A percentile compares a stretch with the other conserved stretches of the same genome.
Evolutionary conservation across 441 rosid genomes (phyloP).

Genomic region (Pelargonium fulgidum): DNA sequence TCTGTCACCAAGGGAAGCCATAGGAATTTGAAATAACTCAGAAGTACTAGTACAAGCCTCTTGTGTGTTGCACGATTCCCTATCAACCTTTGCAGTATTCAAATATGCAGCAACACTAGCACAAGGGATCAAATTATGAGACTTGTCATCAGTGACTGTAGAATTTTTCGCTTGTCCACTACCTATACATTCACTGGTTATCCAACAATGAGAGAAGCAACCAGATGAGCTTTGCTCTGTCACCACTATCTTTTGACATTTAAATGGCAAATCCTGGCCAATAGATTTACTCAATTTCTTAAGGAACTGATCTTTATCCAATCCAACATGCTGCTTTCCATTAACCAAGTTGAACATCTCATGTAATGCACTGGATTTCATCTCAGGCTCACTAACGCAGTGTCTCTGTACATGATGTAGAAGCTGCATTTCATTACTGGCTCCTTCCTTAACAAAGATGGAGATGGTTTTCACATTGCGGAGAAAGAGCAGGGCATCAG

Average conservation of each 20-base stretch:
- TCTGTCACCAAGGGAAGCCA: conserved; percentile 38
- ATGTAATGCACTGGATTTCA: conserved; percentile 41
- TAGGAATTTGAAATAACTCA: conserved; percentile 52
- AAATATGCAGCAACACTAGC: conserved; percentile 92
- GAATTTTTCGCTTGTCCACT: conserved; percentile 36
- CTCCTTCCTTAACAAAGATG: conserved; percentile 79
- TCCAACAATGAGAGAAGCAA: conserved; percentile 73
- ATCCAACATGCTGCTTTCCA: conserved; percentile 51
- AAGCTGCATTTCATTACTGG: conserved; percentile 71
- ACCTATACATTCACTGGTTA: conserved; percentile 83
- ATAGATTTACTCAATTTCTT: conserved; percentile 59
- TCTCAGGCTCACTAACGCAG: conserved; percentile 45
- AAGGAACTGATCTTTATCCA: conserved; percentile 76
- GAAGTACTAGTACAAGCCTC: conserved; percentile 23
- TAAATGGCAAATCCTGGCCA: conserved; percentile 54
- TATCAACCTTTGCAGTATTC: conserved; percentile 51
- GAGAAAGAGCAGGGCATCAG: conserved; percentile 78
- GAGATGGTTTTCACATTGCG: conserved; percentile 75
- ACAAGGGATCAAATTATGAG: conserved; percentile 85
- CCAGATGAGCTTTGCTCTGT: conserved; percentile 68
- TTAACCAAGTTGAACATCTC: conserved; percentile 55
- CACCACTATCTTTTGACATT: conserved; percentile 76
- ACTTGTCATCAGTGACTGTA: conserved; percentile 40
- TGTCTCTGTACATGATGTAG: conserved; percentile 69
- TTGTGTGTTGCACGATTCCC: conserved; percentile 29